Evolutionary conservation across 2,329 filamentous ascomycete species (phyloP).

Genomic region (Fusarium anguioides): DNA sequence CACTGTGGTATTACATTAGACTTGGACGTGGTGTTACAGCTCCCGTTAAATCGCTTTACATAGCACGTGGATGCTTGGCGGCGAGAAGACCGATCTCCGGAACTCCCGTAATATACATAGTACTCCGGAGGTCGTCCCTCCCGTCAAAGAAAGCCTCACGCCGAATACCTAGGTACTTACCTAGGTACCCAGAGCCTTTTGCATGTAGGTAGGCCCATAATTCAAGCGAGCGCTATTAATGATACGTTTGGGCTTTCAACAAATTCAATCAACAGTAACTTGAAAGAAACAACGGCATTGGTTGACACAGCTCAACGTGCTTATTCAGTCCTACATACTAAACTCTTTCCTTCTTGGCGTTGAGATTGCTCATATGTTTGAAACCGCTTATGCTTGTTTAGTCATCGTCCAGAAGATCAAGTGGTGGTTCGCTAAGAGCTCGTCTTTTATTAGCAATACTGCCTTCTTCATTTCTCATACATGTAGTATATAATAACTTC

Average conservation of each 20-base stretch:
- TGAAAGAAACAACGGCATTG: slow-evolving; percentile 1
- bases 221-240: slow-evolving; percentile 34
- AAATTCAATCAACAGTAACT: neutral
- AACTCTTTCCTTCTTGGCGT: slow-evolving; percentile 17
- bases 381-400: slow-evolving; percentile 20
- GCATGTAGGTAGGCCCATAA: slow-evolving; percentile 14
- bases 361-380: neutral
- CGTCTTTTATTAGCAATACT: neutral
- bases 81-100: slow-evolving; percentile 34
- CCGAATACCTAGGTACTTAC: too few relatives aligned
- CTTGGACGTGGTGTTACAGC: neutral
- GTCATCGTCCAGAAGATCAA: slow-evolving; percentile 7
- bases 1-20: too few relatives aligned
- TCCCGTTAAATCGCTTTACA: slow-evolving; percentile 1
- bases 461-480: slow-evolving; percentile 11
- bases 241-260: slow-evolving; percentile 2
- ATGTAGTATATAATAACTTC: slow-evolving; percentile 14
- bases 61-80: slow-evolving; percentile 31
- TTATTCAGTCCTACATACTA: slow-evolving; percentile 5
- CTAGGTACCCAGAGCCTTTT: too few relatives aligned
- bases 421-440: neutral
- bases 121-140: neutral
- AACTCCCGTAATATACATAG: slow-evolving; percentile 2
- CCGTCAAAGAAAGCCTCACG: neutral
- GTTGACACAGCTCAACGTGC: slow-evolving; percentile 17